Evolutionary conservation across 495 filamentous ascomycete species (phyloP).

Genomic region (Aspergillus ellipticus): DNA sequence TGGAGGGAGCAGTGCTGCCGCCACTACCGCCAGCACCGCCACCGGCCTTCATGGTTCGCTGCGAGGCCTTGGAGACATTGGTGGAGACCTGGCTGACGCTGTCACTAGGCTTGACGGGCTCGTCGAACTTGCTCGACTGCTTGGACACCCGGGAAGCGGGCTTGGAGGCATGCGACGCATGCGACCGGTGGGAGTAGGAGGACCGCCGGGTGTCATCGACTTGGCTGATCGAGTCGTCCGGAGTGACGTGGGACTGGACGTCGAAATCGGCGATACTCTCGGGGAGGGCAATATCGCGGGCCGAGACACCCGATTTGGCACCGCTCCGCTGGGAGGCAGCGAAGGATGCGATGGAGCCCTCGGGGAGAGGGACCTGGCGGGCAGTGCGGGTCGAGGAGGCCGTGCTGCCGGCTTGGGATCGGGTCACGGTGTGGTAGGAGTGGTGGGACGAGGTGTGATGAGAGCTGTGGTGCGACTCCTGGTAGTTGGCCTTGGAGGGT

Average conservation of each 20-base stretch:
- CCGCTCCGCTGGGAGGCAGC: slow-evolving; percentile 19
- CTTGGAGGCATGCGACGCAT: slow-evolving; percentile 29
- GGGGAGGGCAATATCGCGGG: slow-evolving; percentile 46
- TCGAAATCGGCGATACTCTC: slow-evolving; percentile 41
- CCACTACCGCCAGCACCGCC: slow-evolving; percentile 18
- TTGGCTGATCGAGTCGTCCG: slow-evolving; percentile 40
- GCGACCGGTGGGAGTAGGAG: slow-evolving; percentile 31
- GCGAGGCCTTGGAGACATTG: slow-evolving; percentile 30
- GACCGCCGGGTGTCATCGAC: slow-evolving; percentile 25
- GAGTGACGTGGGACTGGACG: slow-evolving; percentile 30
- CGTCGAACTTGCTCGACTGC: slow-evolving; percentile 33
- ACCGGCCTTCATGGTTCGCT: slow-evolving; percentile 37
- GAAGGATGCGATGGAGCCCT: slow-evolving; percentile 21
- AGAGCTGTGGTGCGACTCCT: slow-evolving; percentile 19
- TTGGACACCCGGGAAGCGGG: slow-evolving; percentile 24
- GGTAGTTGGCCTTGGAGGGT: slow-evolving; percentile 29
- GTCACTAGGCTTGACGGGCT: slow-evolving; percentile 56
- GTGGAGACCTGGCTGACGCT: slow-evolving; percentile 62
- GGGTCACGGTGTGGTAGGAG: slow-evolving; percentile 15
- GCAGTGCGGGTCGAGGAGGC: slow-evolving; percentile 29
- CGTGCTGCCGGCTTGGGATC: slow-evolving; percentile 20
- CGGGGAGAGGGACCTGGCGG: slow-evolving; percentile 30
- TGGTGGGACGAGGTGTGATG: slow-evolving; percentile 17
- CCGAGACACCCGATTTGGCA: slow-evolving; percentile 27
- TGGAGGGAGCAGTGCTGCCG: slow-evolving; percentile 14